Evolutionary conservation across 352 stramenopile genomes (phyloP).

Genomic region (Globisporangium solare): DNA sequence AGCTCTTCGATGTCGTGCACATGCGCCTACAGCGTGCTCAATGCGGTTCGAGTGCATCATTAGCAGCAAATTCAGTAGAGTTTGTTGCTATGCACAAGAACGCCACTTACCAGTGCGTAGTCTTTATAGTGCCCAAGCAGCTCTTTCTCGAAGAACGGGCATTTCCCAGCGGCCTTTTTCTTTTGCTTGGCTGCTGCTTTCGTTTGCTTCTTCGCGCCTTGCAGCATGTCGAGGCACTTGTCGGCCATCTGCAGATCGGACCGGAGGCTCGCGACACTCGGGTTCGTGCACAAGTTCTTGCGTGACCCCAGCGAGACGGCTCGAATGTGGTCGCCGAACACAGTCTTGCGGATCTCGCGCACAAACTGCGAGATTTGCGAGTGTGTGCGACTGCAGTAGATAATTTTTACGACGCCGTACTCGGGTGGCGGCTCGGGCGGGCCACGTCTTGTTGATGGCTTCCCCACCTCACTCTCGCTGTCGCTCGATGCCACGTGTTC

Average conservation of each 20-base stretch:
- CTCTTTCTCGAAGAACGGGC: slow-evolving; percentile 80
- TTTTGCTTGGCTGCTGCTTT: slow-evolving; percentile 33
- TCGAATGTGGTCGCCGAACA: slow-evolving; percentile 61
- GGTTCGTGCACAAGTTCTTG: slow-evolving; percentile 83
- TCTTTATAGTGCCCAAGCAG: slow-evolving; percentile 69
- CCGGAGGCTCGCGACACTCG: slow-evolving; percentile 50
- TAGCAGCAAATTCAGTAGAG: too few species aligned
- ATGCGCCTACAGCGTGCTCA: slow-evolving; percentile 35
- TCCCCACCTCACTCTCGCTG: slow-evolving; percentile 26
- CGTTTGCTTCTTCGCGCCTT: slow-evolving; percentile 46
- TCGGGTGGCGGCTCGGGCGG: slow-evolving; percentile 16
- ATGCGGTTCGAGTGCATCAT: not conserved
- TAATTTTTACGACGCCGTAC: slow-evolving; percentile 74
- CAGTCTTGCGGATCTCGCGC: slow-evolving; percentile 81
- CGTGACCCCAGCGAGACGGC: slow-evolving; percentile 79
- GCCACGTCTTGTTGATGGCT: not conserved
- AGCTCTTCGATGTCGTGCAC: slow-evolving; percentile 97
- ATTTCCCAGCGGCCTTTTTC: slow-evolving; percentile 55
- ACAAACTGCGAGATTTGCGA: slow-evolving; percentile 89
- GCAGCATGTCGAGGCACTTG: slow-evolving; percentile 84
- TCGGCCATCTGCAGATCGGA: slow-evolving; percentile 83
- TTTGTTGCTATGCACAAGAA: not conserved
- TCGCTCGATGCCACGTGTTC: slow-evolving; percentile 14
- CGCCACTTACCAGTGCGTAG: slow-evolving; percentile 54
- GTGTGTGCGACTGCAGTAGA: slow-evolving; percentile 89